Conservation (phyloP, 495 filamentous ascomycete species). For the Penicillium tannophilum region DNA sequence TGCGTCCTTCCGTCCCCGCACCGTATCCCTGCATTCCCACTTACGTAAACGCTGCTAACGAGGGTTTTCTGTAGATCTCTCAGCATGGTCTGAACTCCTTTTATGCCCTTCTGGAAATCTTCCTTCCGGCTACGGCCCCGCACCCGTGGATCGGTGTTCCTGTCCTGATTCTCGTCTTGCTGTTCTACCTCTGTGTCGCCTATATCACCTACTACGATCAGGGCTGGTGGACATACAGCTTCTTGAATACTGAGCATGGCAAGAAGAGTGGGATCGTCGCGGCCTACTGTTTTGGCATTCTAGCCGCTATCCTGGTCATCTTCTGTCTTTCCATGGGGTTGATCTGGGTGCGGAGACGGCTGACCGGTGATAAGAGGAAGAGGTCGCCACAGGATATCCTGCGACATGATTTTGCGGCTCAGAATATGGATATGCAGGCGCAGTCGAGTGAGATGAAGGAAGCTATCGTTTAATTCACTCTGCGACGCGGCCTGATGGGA, state of each 20-base stretch:
- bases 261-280: slow-evolving; percentile 47
- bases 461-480: not conserved
- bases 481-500: not conserved
- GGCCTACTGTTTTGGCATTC: slow-evolving; percentile 59
- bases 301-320: slow-evolving; percentile 61
- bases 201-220: slow-evolving; percentile 70
- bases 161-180: slow-evolving; percentile 53
- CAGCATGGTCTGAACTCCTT: slow-evolving; percentile 72
- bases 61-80: slow-evolving; percentile 52
- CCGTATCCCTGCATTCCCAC: slow-evolving; percentile 7
- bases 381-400: slow-evolving; percentile 26
- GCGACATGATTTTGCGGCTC: not conserved
- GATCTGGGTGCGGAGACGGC: slow-evolving; percentile 53
- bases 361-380: slow-evolving; percentile 38
- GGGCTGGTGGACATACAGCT: slow-evolving; percentile 74
- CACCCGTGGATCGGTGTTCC: slow-evolving; percentile 46
- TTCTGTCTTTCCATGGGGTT: slow-evolving; percentile 59
- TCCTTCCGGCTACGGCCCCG: slow-evolving; percentile 60
- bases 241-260: slow-evolving; percentile 61
- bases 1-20: slow-evolving; percentile 5
- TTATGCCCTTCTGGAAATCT: slow-evolving; percentile 73
- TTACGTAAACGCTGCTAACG: not conserved
- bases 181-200: slow-evolving; percentile 70
- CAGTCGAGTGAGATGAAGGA: not conserved
- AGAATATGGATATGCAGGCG: not conserved